These are phyloP conservation scores for Hanseniaspora jakobsenii DNA, from an alignment of 805 yeast species.

Conservation along the genomic window DNA sequence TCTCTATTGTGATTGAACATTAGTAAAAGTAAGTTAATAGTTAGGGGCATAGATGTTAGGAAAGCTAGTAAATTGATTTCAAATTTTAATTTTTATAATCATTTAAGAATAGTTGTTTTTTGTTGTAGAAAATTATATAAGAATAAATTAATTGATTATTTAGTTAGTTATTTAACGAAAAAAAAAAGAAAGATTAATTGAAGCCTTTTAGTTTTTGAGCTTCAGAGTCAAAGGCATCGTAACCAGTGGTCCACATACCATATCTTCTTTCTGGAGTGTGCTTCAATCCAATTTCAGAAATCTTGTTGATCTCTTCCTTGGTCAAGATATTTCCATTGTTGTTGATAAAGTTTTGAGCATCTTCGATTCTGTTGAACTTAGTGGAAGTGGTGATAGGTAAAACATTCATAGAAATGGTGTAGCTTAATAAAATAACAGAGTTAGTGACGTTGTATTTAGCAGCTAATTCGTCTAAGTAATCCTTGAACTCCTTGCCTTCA, in stretches of 20 bases:
- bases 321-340: constrained; percentile 34
- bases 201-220: constrained; percentile 18
- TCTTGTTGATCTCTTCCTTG: constrained; percentile 37
- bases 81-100: too few relatives aligned
- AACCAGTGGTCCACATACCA: constrained; percentile 22
- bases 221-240: constrained; percentile 21
- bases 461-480: constrained; percentile 34
- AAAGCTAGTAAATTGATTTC: too few relatives aligned
- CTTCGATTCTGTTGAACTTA: constrained; percentile 42
- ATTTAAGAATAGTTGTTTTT: too few relatives aligned
- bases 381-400: constrained; percentile 68
- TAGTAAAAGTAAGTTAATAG: too few relatives aligned
- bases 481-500: constrained; percentile 24
- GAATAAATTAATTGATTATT: too few relatives aligned
- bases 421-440: constrained; percentile 56
- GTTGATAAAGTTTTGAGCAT: constrained; percentile 44
- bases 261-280: constrained; percentile 28
- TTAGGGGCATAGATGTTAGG: too few relatives aligned
- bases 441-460: constrained; percentile 46
- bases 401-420: constrained; percentile 54
- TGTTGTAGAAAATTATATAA: too few relatives aligned
- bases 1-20: too few relatives aligned
- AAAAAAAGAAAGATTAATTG: background rate
- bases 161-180: too few relatives aligned
- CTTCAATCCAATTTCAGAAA: constrained; percentile 33